phyloP scores from a whole-genome alignment of 257 asterid species.

The Solanum commersonii region DNA sequence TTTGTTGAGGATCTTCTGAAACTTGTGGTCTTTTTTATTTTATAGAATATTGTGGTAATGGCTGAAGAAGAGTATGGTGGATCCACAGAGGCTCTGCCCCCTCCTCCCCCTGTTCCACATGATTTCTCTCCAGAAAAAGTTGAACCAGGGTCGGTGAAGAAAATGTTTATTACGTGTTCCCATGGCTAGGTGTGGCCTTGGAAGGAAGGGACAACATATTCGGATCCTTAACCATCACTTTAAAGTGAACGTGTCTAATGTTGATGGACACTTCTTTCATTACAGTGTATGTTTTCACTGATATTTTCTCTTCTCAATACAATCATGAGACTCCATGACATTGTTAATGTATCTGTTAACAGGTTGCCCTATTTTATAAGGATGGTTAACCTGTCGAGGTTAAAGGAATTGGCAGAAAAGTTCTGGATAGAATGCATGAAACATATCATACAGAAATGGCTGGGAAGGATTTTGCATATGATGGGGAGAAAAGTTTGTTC shows the following conservation, averaged over 20 bases:
- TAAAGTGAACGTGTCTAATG: conserved; percentile 53
- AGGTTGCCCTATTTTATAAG: conserved; percentile 89
- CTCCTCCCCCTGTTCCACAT: conserved; percentile 74
- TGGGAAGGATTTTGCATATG: conserved; percentile 65
- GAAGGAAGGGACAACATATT: conserved; percentile 58
- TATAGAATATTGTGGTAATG: background rate
- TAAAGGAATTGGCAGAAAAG: conserved; percentile 30
- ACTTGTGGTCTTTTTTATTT: background rate
- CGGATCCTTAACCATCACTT: conserved; percentile 77
- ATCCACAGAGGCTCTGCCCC: conserved; percentile 53
- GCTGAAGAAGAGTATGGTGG: conserved; percentile 25
- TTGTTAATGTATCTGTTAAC: background rate
- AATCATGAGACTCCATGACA: background rate
- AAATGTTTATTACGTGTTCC: conserved; percentile 47
- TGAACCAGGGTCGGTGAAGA: conserved; percentile 28
- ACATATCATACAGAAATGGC: conserved; percentile 20
- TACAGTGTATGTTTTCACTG: conserved; percentile 54
- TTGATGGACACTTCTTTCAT: conserved; percentile 71
- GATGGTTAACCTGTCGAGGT: conserved; percentile 94
- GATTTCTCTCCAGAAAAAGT: conserved; percentile 46
- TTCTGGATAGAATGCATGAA: no score
- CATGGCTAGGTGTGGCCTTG: conserved; percentile 83
- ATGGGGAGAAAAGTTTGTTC: no score
- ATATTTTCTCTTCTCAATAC: background rate
- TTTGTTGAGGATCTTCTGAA: background rate